Percentiles rank a stretch among this genome's conserved stretches.
Evolutionary conservation across 2,329 filamentous ascomycete genomes (phyloP).

Genomic region (Botrytis cinerea): DNA sequence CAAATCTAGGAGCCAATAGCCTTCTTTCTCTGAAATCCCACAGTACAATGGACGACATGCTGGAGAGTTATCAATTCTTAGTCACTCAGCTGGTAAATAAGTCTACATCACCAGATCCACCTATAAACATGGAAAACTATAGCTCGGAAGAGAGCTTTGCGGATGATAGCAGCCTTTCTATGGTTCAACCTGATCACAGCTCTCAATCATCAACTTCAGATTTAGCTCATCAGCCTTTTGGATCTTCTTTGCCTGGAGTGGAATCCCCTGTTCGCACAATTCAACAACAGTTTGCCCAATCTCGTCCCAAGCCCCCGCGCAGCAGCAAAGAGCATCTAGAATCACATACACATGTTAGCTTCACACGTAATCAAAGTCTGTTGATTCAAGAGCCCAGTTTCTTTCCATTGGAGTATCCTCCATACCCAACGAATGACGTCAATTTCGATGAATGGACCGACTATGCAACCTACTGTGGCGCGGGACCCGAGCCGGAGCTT

Average conservation of each 20-base stretch:
- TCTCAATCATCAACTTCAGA: background rate
- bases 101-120: background rate
- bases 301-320: no score
- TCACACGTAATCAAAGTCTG: background rate
- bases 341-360: background rate
- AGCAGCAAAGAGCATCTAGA: background rate
- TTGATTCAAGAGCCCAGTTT: background rate
- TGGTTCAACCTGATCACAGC: background rate
- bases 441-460: constrained; percentile 3
- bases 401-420: background rate
- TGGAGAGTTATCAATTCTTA: no score
- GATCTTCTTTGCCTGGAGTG: background rate
- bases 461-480: background rate
- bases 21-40: background rate
- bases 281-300: background rate
- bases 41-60: background rate
- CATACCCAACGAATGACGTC: background rate
- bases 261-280: background rate
- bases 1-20: background rate
- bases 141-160: background rate
- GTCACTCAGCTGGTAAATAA: background rate
- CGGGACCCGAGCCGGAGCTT: background rate
- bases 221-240: background rate
- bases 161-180: background rate
- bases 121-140: background rate